A percentile compares a stretch with the other conserved stretches of the same genome.
phyloP scores from a whole-genome alignment of 2,329 filamentous ascomycete genomes.

The Beauveria medogensis region DNA sequence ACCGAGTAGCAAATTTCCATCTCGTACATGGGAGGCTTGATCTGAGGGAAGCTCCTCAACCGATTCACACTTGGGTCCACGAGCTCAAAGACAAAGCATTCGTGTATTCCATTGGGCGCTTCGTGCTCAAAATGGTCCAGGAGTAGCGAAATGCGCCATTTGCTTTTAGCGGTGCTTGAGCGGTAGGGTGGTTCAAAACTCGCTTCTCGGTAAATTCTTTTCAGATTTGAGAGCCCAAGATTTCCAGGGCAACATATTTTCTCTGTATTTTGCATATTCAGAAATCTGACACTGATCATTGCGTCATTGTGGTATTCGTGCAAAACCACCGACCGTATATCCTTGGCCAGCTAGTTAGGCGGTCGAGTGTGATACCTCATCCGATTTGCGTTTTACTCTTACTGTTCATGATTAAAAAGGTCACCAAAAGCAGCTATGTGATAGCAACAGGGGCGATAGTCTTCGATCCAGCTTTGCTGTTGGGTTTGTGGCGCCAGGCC shows the following conservation, averaged over 20 bases:
- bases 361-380: slow-evolving; percentile 35
- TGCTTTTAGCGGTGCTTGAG: slow-evolving; percentile 15
- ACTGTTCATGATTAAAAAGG: slow-evolving; percentile 29
- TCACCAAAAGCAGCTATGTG: slow-evolving; percentile 36
- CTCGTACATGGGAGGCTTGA: slow-evolving; percentile 18
- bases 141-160: slow-evolving; percentile 23
- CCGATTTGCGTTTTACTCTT: slow-evolving; percentile 36
- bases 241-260: slow-evolving; percentile 21
- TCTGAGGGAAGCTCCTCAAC: slow-evolving; percentile 24
- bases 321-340: slow-evolving; percentile 18
- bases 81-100: slow-evolving; percentile 23
- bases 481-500: background rate
- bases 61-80: slow-evolving; percentile 29
- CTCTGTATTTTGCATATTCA: slow-evolving; percentile 14
- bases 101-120: slow-evolving; percentile 25
- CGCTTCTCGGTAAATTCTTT: slow-evolving; percentile 14
- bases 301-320: background rate
- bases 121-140: slow-evolving; percentile 20
- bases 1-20: slow-evolving; percentile 29
- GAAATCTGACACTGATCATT: background rate
- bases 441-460: slow-evolving; percentile 31
- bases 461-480: slow-evolving; percentile 22
- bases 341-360: slow-evolving; percentile 39
- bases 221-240: slow-evolving; percentile 14
- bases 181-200: slow-evolving; percentile 15